phyloP scores from a whole-genome alignment of 2,329 filamentous ascomycete species.

The Trichoderma endophyticum region DNA sequence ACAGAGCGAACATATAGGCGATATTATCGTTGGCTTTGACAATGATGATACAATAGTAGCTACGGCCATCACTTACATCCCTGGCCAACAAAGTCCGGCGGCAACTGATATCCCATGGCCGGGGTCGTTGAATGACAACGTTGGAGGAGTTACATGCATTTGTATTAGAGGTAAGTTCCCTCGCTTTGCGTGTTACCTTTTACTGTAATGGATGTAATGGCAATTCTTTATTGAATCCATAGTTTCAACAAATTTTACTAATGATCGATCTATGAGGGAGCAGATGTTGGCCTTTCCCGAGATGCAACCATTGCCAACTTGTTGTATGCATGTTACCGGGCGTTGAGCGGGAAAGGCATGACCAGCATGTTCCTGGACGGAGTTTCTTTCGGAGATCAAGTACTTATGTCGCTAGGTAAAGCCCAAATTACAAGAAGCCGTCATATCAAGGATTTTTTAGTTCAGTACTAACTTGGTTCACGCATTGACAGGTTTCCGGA shows the following conservation, averaged over 20 bases:
- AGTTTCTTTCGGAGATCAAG: slow-evolving; percentile 48
- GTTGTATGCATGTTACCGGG: slow-evolving; percentile 50
- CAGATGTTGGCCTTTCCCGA: slow-evolving; percentile 41
- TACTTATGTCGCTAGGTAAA: slow-evolving; percentile 53
- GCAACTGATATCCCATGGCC: slow-evolving; percentile 56
- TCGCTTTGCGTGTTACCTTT: neutral
- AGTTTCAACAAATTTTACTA: neutral
- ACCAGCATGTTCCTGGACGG: slow-evolving; percentile 54
- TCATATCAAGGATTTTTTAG: neutral
- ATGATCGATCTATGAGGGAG: neutral
- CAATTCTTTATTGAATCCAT: neutral
- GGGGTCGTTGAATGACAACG: slow-evolving; percentile 45
- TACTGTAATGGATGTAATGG: neutral
- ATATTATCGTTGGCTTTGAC: slow-evolving; percentile 54
- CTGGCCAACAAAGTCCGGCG: slow-evolving; percentile 44
- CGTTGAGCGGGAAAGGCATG: slow-evolving; percentile 49
- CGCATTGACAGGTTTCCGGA: slow-evolving; percentile 48
- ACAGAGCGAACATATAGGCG: slow-evolving; percentile 45
- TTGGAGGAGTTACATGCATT: slow-evolving; percentile 60
- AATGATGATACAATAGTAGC: slow-evolving; percentile 48
- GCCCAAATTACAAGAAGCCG: neutral
- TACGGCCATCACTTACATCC: slow-evolving; percentile 52
- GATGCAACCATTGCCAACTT: slow-evolving; percentile 53
- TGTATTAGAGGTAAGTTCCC: slow-evolving; percentile 51
- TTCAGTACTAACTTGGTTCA: neutral